Percentiles rank a stretch among this genome's conserved stretches.
Conservation (phyloP, 768 basidiomycete species). For the Strobilomyces confusus region DNA sequence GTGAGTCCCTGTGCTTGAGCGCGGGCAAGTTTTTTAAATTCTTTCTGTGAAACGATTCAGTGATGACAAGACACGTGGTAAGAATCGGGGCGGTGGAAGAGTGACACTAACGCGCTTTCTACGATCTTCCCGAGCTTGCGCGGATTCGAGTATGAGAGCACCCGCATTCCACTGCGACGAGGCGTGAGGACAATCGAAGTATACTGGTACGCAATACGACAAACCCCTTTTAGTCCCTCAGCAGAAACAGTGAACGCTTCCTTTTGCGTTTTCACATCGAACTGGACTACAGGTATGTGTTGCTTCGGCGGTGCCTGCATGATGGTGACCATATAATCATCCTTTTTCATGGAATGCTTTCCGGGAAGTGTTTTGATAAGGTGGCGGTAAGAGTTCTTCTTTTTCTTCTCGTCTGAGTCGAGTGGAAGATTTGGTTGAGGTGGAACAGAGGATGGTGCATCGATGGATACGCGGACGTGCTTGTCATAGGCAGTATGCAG, state of each 20-base stretch:
- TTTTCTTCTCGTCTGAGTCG: constrained; percentile 59
- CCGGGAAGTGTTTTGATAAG: constrained; percentile 75
- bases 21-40: constrained; percentile 65
- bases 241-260: constrained; percentile 72
- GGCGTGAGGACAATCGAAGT: constrained; percentile 8
- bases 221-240: constrained; percentile 70
- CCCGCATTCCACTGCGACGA: constrained; percentile 60
- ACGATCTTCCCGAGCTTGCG: constrained; percentile 73
- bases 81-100: background rate
- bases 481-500: constrained; percentile 76
- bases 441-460: constrained; percentile 27
- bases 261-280: constrained; percentile 62
- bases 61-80: constrained; percentile 12
- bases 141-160: constrained; percentile 58
- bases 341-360: constrained; percentile 79
- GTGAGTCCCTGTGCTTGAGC: constrained; percentile 36
- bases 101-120: constrained; percentile 62
- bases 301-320: constrained; percentile 73
- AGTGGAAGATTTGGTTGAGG: constrained; percentile 35
- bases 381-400: constrained; percentile 73
- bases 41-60: constrained; percentile 49
- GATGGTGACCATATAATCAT: constrained; percentile 62
- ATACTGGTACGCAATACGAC: constrained; percentile 26
- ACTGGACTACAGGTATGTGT: constrained; percentile 54
- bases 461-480: constrained; percentile 59